A percentile compares a stretch with the other conserved stretches of the same genome.
These are phyloP conservation scores for Acidiella bohemica DNA, from an alignment of 495 filamentous ascomycete genomes.

Conservation along the genomic window DNA sequence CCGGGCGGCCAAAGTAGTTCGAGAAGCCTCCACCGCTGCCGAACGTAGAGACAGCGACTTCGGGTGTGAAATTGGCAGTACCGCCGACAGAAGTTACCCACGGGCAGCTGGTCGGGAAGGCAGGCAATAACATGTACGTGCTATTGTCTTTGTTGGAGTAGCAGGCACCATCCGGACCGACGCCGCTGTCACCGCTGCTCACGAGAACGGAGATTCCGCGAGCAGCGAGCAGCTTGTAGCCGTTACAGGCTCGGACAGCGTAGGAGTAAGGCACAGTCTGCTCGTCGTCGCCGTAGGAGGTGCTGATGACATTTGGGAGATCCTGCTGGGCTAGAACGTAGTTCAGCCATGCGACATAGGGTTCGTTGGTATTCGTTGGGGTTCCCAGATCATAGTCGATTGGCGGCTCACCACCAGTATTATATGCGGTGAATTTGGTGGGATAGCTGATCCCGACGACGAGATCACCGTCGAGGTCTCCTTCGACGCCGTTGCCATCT, in stretches of 20 bases:
- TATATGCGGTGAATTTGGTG: conserved; percentile 20
- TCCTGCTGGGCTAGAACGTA: conserved; percentile 23
- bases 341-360: conserved; percentile 26
- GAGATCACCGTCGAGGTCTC: conserved; percentile 34
- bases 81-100: conserved; percentile 29
- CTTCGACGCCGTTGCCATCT: conserved; percentile 27
- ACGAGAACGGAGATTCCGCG: conserved; percentile 28
- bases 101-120: conserved; percentile 29
- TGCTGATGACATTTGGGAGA: conserved; percentile 27
- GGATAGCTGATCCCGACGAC: conserved; percentile 28
- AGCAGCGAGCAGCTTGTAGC: conserved; percentile 27
- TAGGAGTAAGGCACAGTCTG: conserved; percentile 27
- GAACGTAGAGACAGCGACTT: conserved; percentile 26
- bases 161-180: conserved; percentile 24
- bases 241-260: conserved; percentile 24
- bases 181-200: conserved; percentile 26
- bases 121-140: conserved; percentile 23
- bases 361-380: conserved; percentile 30
- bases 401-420: conserved; percentile 28
- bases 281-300: conserved; percentile 32
- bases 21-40: conserved; percentile 27
- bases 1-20: conserved; percentile 26
- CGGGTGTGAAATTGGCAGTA: conserved; percentile 28
- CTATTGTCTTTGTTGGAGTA: conserved; percentile 25
- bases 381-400: conserved; percentile 26